Conservation (phyloP, 1,139 yeast genomes). For the Neolecta irregularis region DNA sequence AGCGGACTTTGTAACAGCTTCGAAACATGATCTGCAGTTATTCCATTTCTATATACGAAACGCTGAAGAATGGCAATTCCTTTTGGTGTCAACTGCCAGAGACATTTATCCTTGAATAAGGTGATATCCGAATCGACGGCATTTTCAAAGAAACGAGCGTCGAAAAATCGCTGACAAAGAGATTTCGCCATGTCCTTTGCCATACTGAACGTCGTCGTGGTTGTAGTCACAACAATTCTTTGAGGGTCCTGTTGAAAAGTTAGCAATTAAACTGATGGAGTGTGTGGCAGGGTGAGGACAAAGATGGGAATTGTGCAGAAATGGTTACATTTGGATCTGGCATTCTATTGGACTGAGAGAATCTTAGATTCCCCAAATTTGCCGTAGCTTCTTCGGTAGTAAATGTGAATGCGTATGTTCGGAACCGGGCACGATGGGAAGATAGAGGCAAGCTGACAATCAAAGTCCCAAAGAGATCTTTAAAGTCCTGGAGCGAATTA, state of each 20-base stretch:
- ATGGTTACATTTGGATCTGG: constrained; percentile 14
- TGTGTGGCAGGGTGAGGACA: background rate
- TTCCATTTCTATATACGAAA: constrained; percentile 45
- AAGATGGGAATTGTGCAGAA: background rate
- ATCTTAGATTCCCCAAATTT: constrained; percentile 29
- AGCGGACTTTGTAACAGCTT: constrained; percentile 37
- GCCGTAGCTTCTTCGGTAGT: constrained; percentile 36
- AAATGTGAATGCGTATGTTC: constrained; percentile 39
- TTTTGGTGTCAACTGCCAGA: constrained; percentile 79
- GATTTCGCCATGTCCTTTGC: constrained; percentile 36
- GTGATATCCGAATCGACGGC: constrained; percentile 57
- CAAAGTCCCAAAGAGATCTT: constrained; percentile 40
- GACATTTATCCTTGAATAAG: constrained; percentile 29
- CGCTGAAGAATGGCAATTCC: constrained; percentile 58
- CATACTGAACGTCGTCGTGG: constrained; percentile 47
- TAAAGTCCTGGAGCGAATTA: constrained; percentile 28
- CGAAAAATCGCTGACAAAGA: constrained; percentile 41
- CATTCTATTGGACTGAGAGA: constrained; percentile 35
- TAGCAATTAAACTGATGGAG: background rate
- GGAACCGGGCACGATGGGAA: constrained; percentile 19
- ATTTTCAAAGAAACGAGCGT: constrained; percentile 55
- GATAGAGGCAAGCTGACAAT: constrained; percentile 35
- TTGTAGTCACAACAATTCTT: constrained; percentile 25
- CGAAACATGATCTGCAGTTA: constrained; percentile 30
- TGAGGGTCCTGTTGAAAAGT: constrained; percentile 24